Conservation (phyloP, 495 filamentous ascomycete genomes). For the Penicillium lividum region DNA sequence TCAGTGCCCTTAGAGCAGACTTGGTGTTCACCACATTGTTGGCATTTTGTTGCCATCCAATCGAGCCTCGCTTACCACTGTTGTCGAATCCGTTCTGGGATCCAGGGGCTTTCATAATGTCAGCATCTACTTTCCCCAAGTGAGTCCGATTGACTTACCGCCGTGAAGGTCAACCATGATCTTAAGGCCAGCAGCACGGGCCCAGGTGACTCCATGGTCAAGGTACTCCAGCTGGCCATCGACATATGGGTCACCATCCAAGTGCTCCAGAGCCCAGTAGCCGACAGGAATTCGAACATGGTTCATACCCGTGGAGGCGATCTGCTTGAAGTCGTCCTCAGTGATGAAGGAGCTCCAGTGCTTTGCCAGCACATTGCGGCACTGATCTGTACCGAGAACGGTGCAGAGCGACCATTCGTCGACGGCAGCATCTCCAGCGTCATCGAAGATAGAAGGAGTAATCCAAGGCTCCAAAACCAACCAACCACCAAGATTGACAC, state of each 20-base stretch:
- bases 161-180: conserved; percentile 73
- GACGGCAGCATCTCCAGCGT: conserved; percentile 49
- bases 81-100: conserved; percentile 87
- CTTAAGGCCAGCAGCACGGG: conserved; percentile 59
- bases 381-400: conserved; percentile 51
- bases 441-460: conserved; percentile 62
- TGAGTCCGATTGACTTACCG: conserved; percentile 41
- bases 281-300: conserved; percentile 79
- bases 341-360: conserved; percentile 71
- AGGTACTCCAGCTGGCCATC: conserved; percentile 69
- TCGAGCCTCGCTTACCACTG: conserved; percentile 62
- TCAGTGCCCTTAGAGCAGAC: conserved; percentile 57
- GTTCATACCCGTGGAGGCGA: conserved; percentile 66
- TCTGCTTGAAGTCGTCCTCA: conserved; percentile 65
- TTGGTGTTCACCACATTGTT: conserved; percentile 58
- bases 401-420: conserved; percentile 64
- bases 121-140: background rate
- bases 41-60: conserved; percentile 60
- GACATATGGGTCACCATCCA: conserved; percentile 68
- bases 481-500: conserved; percentile 62
- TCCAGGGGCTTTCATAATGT: conserved; percentile 56
- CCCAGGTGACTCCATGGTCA: conserved; percentile 69
- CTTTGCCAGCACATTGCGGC: conserved; percentile 43
- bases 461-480: conserved; percentile 65
- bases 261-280: conserved; percentile 68